These are phyloP conservation scores for Erodium maritimum DNA, from an alignment of 345 rosid genomes.

Conservation along the genomic window DNA sequence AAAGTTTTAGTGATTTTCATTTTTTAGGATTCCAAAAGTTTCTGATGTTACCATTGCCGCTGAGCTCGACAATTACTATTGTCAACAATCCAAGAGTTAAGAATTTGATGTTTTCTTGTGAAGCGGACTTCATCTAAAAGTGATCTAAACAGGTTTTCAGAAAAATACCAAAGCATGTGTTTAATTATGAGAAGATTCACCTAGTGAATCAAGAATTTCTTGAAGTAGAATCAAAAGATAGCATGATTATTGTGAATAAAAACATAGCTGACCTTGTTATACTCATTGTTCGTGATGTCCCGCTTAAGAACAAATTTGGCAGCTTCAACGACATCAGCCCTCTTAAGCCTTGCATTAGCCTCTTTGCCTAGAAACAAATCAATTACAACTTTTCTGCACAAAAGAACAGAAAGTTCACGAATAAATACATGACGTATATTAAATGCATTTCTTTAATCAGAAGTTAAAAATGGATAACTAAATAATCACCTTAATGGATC, in stretches of 20 bases:
- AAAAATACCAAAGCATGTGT: neutral
- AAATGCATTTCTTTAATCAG: neutral
- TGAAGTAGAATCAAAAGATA: neutral
- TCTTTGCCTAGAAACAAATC: constrained; percentile 37
- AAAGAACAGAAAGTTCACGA: neutral
- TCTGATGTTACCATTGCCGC: too few relatives aligned
- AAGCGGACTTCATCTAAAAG: neutral
- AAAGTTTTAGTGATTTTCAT: too few relatives aligned
- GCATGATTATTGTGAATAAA: neutral
- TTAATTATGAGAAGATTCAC: neutral
- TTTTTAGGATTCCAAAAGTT: too few relatives aligned
- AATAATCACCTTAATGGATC: constrained; percentile 48
- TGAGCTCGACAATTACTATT: too few relatives aligned
- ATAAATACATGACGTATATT: neutral
- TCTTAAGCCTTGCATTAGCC: constrained; percentile 54
- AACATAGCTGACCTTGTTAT: constrained; percentile 40
- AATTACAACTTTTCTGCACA: constrained; percentile 57
- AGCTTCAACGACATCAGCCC: constrained; percentile 46
- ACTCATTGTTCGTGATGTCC: constrained; percentile 35
- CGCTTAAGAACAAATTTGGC: constrained; percentile 30
- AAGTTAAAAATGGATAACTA: neutral
- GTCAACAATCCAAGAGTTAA: too few relatives aligned
- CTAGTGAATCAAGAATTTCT: neutral
- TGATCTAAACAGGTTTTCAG: neutral
- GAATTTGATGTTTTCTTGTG: neutral